These are phyloP conservation scores for Zymoseptoria passerinii DNA, from an alignment of 2,329 filamentous ascomycete genomes.

Conservation along the genomic window DNA sequence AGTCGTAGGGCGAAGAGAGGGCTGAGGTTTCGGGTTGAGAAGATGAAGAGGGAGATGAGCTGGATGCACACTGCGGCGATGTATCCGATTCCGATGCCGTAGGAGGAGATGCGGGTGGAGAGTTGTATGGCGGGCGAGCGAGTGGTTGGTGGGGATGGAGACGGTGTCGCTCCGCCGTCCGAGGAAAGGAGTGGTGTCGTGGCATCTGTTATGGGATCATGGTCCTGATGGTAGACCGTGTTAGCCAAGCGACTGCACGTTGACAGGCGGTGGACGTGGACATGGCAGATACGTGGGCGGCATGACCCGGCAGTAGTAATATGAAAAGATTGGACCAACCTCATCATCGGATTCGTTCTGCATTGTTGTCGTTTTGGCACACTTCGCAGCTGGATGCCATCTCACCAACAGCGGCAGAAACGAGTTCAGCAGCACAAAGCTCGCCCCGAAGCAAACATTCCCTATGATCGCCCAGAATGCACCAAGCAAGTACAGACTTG, in stretches of 20 bases:
- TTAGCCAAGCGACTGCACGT: no score
- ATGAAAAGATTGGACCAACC: slow-evolving; percentile 6
- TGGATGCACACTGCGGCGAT: slow-evolving; percentile 78
- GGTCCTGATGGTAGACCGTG: not conserved
- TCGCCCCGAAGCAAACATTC: slow-evolving; percentile 90
- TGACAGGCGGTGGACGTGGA: no score
- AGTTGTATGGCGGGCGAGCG: slow-evolving; percentile 64
- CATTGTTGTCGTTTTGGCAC: not conserved
- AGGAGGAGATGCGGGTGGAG: slow-evolving; percentile 84
- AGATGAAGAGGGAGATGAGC: slow-evolving; percentile 67
- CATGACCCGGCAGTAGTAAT: not conserved
- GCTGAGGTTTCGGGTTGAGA: slow-evolving; percentile 58
- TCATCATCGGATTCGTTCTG: slow-evolving; percentile 3
- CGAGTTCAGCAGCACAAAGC: slow-evolving; percentile 90
- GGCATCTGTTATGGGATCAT: slow-evolving; percentile 8
- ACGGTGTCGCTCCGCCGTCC: slow-evolving; percentile 21
- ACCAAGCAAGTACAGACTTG: slow-evolving; percentile 69
- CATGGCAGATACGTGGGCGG: not conserved
- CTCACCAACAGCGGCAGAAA: slow-evolving; percentile 87
- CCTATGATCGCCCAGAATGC: slow-evolving; percentile 79
- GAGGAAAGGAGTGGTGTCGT: slow-evolving; percentile 9
- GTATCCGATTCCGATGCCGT: slow-evolving; percentile 91
- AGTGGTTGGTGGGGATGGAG: slow-evolving; percentile 25
- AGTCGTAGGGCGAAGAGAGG: slow-evolving; percentile 78
- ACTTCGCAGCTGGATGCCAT: slow-evolving; percentile 48